phyloP scores from a whole-genome alignment of 176 grass and related monocot species.

The Saccharum officinarum region DNA sequence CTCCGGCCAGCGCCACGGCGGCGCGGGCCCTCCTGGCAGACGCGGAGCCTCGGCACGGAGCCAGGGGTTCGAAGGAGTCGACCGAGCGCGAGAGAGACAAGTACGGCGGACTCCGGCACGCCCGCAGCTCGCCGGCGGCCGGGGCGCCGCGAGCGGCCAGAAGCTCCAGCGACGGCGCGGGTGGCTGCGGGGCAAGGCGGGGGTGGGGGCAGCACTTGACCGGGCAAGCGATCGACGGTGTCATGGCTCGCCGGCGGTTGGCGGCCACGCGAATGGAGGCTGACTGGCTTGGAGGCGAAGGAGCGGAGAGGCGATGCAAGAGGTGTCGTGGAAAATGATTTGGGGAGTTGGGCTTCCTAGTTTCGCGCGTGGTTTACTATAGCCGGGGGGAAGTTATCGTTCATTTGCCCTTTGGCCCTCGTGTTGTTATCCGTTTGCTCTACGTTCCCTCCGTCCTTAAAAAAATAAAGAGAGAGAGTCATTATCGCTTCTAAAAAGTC shows the following conservation, averaged over 20 bases:
- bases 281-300: not conserved
- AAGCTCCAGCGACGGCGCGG: constrained; percentile 16
- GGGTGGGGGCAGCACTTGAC: constrained; percentile 43
- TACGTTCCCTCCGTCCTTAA: too few species aligned
- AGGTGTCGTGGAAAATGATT: constrained; percentile 25
- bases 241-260: constrained; percentile 19
- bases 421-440: not conserved
- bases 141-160: not conserved
- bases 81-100: not conserved
- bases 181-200: constrained; percentile 21
- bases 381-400: not conserved
- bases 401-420: not conserved
- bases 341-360: not conserved
- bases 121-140: constrained; percentile 19
- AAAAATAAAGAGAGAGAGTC: too few species aligned
- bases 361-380: not conserved
- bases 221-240: constrained; percentile 22
- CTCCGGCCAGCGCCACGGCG: not conserved
- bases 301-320: not conserved
- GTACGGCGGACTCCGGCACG: not conserved
- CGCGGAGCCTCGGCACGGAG: not conserved
- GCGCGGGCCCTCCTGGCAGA: constrained; percentile 6
- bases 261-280: not conserved
- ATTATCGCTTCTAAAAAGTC: too few species aligned
- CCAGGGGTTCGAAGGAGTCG: not conserved